phyloP scores from a whole-genome alignment of 2,329 filamentous ascomycete species.

The Aspergillus fischeri region DNA sequence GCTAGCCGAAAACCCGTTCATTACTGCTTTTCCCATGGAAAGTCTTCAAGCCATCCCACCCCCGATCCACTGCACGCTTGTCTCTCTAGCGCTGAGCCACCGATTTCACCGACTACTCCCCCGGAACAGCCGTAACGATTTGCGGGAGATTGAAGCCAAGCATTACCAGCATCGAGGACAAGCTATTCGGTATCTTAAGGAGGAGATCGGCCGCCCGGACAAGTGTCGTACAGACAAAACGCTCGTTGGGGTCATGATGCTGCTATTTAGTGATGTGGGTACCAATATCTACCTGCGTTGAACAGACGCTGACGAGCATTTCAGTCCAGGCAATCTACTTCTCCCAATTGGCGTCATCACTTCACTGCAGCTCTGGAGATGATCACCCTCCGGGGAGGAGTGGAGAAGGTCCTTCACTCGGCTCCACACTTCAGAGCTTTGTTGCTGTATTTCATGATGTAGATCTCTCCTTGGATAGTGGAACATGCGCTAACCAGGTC shows the following conservation, averaged over 20 bases:
- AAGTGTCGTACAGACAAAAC: not conserved
- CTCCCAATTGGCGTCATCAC: constrained; percentile 5
- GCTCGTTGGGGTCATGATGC: constrained; percentile 5
- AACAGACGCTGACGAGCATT: no score
- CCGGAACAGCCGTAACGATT: not conserved
- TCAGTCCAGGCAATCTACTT: constrained; percentile 1
- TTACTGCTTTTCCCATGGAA: not conserved
- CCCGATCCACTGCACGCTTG: constrained; percentile 3
- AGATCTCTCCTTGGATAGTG: not conserved
- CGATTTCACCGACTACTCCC: not conserved
- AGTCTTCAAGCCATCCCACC: not conserved
- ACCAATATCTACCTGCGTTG: not conserved
- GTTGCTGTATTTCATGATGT: constrained; percentile 7
- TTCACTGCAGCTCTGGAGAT: constrained; percentile 3
- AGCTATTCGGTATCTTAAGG: constrained; percentile 1
- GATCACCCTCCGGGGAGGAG: constrained; percentile 3
- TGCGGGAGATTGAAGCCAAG: not conserved
- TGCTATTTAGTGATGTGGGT: constrained; percentile 7
- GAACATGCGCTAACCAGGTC: not conserved
- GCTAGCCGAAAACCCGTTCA: constrained; percentile 2
- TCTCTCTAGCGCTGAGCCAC: constrained; percentile 3
- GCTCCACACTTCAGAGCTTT: not conserved
- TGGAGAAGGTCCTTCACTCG: not conserved
- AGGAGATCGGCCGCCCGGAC: not conserved
- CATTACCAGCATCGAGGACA: constrained; percentile 6